Evolutionary conservation across 2,329 filamentous ascomycete genomes (phyloP).

Genomic region (Penicillium sp.): DNA sequence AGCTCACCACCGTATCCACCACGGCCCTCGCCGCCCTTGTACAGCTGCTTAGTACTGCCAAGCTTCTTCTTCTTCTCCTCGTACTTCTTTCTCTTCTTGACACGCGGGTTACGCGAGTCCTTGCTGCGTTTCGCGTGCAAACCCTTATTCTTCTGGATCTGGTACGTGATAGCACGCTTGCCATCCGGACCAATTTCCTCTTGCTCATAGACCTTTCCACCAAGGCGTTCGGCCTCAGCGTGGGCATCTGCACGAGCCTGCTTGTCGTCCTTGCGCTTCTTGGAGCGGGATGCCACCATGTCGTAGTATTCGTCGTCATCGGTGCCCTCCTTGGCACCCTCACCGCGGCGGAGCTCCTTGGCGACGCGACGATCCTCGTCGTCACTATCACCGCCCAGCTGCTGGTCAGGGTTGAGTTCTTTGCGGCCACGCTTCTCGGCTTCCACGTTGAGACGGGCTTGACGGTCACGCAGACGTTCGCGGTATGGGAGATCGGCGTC

Average conservation of each 20-base stretch:
- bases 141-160: slow-evolving; percentile 97
- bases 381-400: slow-evolving; percentile 69
- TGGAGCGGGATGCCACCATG: slow-evolving; percentile 65
- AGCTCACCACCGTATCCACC: slow-evolving; percentile 87
- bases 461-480: slow-evolving; percentile 81
- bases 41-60: slow-evolving; percentile 77
- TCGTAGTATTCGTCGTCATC: slow-evolving; percentile 72
- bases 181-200: slow-evolving; percentile 75
- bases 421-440: slow-evolving; percentile 78
- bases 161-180: slow-evolving; percentile 88
- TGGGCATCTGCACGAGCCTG: slow-evolving; percentile 64
- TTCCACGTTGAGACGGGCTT: slow-evolving; percentile 81
- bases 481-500: slow-evolving; percentile 69
- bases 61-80: slow-evolving; percentile 98
- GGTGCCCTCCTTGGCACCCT: slow-evolving; percentile 35
- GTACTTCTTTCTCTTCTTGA: slow-evolving; percentile 97
- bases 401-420: slow-evolving; percentile 59
- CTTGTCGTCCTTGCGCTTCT: slow-evolving; percentile 66
- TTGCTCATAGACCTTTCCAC: slow-evolving; percentile 61
- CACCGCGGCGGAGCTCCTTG: slow-evolving; percentile 45
- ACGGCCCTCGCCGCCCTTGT: slow-evolving; percentile 78
- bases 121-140: slow-evolving; percentile 86
- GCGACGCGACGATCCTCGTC: slow-evolving; percentile 59
- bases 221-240: slow-evolving; percentile 53
- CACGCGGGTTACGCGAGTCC: slow-evolving; percentile 88